Base-by-base conservation (phyloP, 306 rosid species). In the Prosopis cineraria region DNA sequence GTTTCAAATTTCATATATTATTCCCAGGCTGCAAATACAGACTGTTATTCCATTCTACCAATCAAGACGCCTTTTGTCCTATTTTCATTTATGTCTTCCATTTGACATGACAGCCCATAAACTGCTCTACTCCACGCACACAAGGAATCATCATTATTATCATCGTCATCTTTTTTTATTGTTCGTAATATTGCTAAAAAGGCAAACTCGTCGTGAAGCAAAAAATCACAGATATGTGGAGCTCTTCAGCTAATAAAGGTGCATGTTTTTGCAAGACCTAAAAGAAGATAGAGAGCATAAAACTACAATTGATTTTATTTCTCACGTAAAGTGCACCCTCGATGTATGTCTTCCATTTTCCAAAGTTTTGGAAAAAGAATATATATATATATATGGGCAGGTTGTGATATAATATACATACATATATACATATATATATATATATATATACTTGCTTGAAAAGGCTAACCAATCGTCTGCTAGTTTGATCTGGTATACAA, bases 21-120 rank as follows among this genome's bases (percentile, higher is more conserved):
- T 74, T 78, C 79, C 52, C 56, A 75, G 39, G 76, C 72, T 55
- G 62, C 87, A 63, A 55, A 37, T 75, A 64, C 47, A 69, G 76
- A 81, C 68, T 34, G 81, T 71, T 85, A 75, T 78, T 78, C 85
- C 67, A 70, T 73, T 55, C 85, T 9, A 58, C 41, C 74, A 52
- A 72, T 72, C 70, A 66, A 65, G 72, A 66, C 59, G 66, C 72
- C 64, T 80, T 81, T 77, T 68, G 68, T 60, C 25, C 75, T 60
- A 33, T 68, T 56, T 69, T 25, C 27, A 69, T 69, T 44, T 50
- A n/a, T 84, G 72, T 81, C 72, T 81, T 41, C 88, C 30, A 13
- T 70, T 81, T 69, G 79, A 73, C 83, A 64, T 80, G 70, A 64
- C 70, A 48, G 58, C 24, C 56, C 45, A 71, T 39, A 30, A 33